Evolutionary conservation across 495 filamentous ascomycete genomes (phyloP).

Genomic region (Penicillium bialowiezense): DNA sequence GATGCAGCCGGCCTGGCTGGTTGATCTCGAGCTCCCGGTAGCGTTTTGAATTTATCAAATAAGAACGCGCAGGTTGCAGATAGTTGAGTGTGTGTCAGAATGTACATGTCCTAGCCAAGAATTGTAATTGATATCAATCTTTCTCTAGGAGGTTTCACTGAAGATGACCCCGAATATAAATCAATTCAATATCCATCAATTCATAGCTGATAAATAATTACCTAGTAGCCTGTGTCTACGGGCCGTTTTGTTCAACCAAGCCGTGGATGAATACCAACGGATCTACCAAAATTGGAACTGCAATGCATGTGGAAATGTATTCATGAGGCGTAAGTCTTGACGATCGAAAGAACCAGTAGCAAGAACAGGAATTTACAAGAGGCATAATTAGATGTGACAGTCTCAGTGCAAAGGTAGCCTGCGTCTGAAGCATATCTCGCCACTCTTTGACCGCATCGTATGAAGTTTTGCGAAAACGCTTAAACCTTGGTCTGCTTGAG

Average conservation of each 20-base stretch:
- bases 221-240: no score
- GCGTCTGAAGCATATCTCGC: conserved; percentile 16
- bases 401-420: conserved; percentile 11
- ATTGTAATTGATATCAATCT: no score
- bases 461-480: conserved; percentile 33
- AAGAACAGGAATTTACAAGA: conserved; percentile 29
- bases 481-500: conserved; percentile 90
- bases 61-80: no score
- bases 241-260: no score
- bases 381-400: conserved; percentile 19
- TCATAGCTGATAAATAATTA: no score
- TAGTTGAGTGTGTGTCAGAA: no score
- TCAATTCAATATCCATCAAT: no score
- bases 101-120: no score
- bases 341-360: conserved; percentile 29
- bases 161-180: no score
- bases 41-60: conserved; percentile 1
- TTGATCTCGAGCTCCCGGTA: conserved; percentile 50
- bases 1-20: conserved; percentile 48
- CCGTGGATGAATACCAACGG: no score
- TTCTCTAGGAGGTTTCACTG: no score
- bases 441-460: conserved; percentile 21
- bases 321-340: conserved; percentile 47
- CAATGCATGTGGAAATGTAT: conserved; percentile 37
- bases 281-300: no score